Conservation (phyloP, 345 rosid species). For the Nephelium lappaceum region DNA sequence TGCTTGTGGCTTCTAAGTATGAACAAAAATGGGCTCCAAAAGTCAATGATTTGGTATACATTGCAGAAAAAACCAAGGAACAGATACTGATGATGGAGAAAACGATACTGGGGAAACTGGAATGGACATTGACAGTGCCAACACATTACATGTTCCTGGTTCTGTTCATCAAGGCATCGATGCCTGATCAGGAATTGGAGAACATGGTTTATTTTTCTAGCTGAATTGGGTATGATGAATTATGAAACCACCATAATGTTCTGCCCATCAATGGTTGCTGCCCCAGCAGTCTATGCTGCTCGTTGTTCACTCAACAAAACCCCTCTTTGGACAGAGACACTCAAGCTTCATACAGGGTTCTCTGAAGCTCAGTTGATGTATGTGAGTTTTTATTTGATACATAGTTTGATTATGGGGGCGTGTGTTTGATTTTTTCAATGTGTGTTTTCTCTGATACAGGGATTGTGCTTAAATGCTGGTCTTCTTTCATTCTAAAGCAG, state of each 20-base stretch:
- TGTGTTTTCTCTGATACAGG: slow-evolving; percentile 40
- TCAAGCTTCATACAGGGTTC: slow-evolving; percentile 74
- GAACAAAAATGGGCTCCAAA: slow-evolving; percentile 99
- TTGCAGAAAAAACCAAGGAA: slow-evolving; percentile 59
- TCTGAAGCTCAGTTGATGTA: slow-evolving; percentile 49
- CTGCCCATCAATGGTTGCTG: slow-evolving; percentile 83
- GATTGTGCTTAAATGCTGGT: slow-evolving; percentile 78
- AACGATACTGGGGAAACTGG: slow-evolving; percentile 69
- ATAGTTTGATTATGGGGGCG: background rate
- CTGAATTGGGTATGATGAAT: slow-evolving; percentile 85
- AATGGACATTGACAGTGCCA: slow-evolving; percentile 91
- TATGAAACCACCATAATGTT: slow-evolving; percentile 55
- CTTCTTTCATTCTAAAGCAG: slow-evolving; percentile 52
- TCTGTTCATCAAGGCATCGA: slow-evolving; percentile 84
- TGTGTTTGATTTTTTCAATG: background rate
- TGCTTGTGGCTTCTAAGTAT: slow-evolving; percentile 83
- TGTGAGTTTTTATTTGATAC: slow-evolving; percentile 34
- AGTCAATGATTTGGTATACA: slow-evolving; percentile 83
- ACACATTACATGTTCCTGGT: slow-evolving; percentile 84
- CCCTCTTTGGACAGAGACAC: slow-evolving; percentile 74
- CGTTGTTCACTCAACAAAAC: slow-evolving; percentile 55
- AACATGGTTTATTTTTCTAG: slow-evolving; percentile 78
- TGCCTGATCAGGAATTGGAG: slow-evolving; percentile 62
- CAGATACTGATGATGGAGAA: slow-evolving; percentile 92
- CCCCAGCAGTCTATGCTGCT: slow-evolving; percentile 94